phyloP scores from a whole-genome alignment of 2,329 filamentous ascomycete genomes.

The Cytospora piceicola region DNA sequence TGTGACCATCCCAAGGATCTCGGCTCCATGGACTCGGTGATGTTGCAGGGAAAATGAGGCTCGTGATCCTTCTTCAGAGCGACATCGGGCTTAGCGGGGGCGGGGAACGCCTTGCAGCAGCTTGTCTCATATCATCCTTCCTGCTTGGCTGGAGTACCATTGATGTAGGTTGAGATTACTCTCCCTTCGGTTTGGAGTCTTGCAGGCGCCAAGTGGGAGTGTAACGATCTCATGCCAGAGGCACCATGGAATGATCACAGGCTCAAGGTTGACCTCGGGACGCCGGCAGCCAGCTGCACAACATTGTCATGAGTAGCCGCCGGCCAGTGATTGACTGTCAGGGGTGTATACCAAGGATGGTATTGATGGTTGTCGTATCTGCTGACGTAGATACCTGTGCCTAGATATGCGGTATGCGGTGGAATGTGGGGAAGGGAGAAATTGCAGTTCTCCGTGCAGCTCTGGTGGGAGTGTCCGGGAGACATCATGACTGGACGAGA shows the following conservation, averaged over 20 bases:
- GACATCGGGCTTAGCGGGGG: neutral
- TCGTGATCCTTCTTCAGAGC: neutral
- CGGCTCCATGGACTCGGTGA: conserved; percentile 1
- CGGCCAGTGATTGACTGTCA: neutral
- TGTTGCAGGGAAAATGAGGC: neutral
- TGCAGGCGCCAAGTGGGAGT: neutral
- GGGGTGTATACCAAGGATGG: neutral
- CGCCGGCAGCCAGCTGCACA: neutral
- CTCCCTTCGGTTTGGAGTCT: neutral
- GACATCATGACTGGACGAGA: conserved; percentile 19
- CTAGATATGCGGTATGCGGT: conserved; percentile 2
- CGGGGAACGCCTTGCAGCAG: neutral
- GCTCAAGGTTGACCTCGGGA: neutral
- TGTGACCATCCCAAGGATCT: neutral
- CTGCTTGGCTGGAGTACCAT: neutral
- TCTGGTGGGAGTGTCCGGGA: neutral
- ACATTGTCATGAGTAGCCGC: neutral
- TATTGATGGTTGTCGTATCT: neutral
- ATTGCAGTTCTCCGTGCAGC: conserved; percentile 21
- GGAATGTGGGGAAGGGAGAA: conserved; percentile 15
- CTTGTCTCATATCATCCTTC: neutral
- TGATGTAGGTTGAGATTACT: neutral
- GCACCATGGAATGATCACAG: neutral
- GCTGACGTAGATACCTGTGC: conserved; percentile 6
- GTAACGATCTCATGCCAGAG: neutral